Conservation (phyloP, 2,329 filamentous ascomycete species). For the Plenodomus lindquistii region DNA sequence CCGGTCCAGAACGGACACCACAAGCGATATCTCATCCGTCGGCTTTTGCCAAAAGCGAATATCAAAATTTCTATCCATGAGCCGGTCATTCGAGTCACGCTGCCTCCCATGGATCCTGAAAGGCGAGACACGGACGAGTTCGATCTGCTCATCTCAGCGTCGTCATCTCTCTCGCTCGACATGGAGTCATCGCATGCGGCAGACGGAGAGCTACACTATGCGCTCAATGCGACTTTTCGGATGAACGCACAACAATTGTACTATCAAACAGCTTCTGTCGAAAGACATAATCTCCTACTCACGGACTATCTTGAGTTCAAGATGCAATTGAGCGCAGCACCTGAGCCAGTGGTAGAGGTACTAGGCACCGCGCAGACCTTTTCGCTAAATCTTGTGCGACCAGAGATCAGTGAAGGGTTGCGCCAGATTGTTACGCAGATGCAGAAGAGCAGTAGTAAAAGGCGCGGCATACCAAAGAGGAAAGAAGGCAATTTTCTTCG, state of each 20-base stretch:
- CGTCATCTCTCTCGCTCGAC: slow-evolving; percentile 91
- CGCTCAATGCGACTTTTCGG: slow-evolving; percentile 77
- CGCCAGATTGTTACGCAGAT: slow-evolving; percentile 89
- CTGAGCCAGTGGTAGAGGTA: slow-evolving; percentile 80
- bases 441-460: slow-evolving; percentile 52
- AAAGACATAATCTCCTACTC: slow-evolving; percentile 82
- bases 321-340: slow-evolving; percentile 79
- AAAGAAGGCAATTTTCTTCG: slow-evolving; percentile 67
- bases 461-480: slow-evolving; percentile 46
- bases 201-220: slow-evolving; percentile 83
- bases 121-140: slow-evolving; percentile 74
- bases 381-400: slow-evolving; percentile 83
- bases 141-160: slow-evolving; percentile 91
- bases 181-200: slow-evolving; percentile 94
- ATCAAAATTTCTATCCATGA: slow-evolving; percentile 97
- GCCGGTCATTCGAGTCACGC: slow-evolving; percentile 84
- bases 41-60: slow-evolving; percentile 89
- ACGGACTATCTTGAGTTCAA: slow-evolving; percentile 90
- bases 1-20: slow-evolving; percentile 29
- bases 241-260: slow-evolving; percentile 88
- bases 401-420: slow-evolving; percentile 90
- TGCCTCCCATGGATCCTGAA: slow-evolving; percentile 72
- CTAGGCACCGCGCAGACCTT: slow-evolving; percentile 84
- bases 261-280: slow-evolving; percentile 84
- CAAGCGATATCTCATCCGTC: slow-evolving; percentile 73